phyloP scores from a whole-genome alignment of 2,329 filamentous ascomycete genomes.

The Penicillium sp. region DNA sequence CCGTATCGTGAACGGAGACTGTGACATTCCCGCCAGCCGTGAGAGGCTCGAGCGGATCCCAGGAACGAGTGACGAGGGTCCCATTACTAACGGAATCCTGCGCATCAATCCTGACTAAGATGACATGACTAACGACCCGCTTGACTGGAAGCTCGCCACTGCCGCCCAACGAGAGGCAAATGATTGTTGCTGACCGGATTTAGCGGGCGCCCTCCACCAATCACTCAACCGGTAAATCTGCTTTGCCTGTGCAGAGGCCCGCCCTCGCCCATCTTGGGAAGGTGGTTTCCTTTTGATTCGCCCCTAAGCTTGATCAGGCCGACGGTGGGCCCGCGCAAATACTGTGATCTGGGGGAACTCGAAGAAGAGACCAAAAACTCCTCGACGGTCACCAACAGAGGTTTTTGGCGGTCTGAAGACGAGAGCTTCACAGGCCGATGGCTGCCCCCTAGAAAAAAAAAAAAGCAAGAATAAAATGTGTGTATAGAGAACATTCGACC shows the following conservation, averaged over 20 bases:
- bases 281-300: constrained; percentile 21
- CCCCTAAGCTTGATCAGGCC: constrained; percentile 29
- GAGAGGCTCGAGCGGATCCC: constrained; percentile 1
- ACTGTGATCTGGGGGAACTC: constrained; percentile 32
- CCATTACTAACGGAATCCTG: neutral
- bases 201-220: constrained; percentile 18
- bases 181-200: constrained; percentile 24
- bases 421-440: neutral
- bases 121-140: neutral
- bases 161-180: constrained; percentile 24
- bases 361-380: neutral
- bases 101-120: neutral
- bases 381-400: constrained; percentile 2
- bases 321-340: constrained; percentile 28
- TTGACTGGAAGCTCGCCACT: constrained; percentile 7
- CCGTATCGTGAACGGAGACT: neutral
- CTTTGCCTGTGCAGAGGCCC: constrained; percentile 30
- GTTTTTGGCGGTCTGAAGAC: constrained; percentile 2
- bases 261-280: constrained; percentile 23
- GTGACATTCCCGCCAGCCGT: neutral
- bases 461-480: neutral
- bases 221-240: constrained; percentile 23
- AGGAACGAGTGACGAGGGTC: neutral
- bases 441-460: neutral
- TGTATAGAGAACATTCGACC: neutral